A percentile compares a stretch with the other conserved stretches of the same genome.
Conservation (phyloP, 176 grass and related monocot species). For the Miscanthus lutarioriparius region DNA sequence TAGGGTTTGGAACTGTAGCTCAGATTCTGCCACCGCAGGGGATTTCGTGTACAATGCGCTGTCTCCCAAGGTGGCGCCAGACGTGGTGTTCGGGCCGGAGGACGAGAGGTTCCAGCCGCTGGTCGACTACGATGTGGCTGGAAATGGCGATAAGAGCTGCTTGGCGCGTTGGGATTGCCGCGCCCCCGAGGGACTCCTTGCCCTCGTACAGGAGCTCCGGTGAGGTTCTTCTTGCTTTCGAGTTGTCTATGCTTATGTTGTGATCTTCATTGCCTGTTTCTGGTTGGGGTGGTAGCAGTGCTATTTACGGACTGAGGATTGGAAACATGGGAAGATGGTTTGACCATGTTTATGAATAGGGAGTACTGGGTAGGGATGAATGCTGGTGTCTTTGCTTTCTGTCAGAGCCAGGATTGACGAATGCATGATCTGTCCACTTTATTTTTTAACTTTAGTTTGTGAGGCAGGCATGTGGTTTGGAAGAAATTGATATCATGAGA, state of each 20-base stretch:
- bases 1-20: conserved; percentile 30
- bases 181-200: conserved; percentile 51
- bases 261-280: conserved; percentile 5
- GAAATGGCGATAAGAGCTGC: conserved; percentile 52
- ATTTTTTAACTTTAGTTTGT: not conserved
- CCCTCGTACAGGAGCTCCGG: conserved; percentile 69
- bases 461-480: not conserved
- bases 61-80: conserved; percentile 64
- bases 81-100: conserved; percentile 70
- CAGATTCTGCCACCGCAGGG: conserved; percentile 57
- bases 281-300: not conserved
- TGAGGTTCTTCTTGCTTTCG: conserved; percentile 31
- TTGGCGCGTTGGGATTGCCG: conserved; percentile 62
- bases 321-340: not conserved
- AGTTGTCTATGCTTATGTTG: not conserved
- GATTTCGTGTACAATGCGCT: conserved; percentile 88
- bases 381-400: not conserved
- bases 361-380: not conserved
- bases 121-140: conserved; percentile 29
- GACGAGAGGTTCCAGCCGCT: conserved; percentile 77
- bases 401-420: not conserved
- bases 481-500: not conserved
- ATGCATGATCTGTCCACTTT: not conserved
- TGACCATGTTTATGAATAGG: not conserved
- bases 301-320: not conserved